These are phyloP conservation scores for Solanum sejunctum DNA, from an alignment of 257 asterid species.

Conservation along the genomic window DNA sequence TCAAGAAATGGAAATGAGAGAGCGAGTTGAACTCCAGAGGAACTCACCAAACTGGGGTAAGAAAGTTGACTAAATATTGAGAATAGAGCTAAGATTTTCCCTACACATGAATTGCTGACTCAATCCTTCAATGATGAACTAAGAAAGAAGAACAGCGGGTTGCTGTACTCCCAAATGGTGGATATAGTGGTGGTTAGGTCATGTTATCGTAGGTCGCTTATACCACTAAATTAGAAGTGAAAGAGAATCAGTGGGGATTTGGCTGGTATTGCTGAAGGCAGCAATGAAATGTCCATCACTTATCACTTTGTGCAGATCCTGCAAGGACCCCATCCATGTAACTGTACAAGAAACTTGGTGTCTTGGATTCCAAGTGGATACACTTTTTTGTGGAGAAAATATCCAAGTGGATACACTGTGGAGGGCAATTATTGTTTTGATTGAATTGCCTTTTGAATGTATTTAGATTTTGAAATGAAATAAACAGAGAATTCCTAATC, in stretches of 20 bases:
- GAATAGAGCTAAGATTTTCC: conserved; percentile 66
- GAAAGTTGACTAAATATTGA: conserved; percentile 48
- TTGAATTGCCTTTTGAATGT: background rate
- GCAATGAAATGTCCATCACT: background rate
- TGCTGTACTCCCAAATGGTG: conserved; percentile 32
- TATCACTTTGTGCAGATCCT: background rate
- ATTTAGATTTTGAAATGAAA: background rate
- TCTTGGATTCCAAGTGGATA: background rate
- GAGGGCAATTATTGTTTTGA: background rate
- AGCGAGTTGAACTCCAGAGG: conserved; percentile 31
- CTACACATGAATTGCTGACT: conserved; percentile 75
- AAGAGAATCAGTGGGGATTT: background rate
- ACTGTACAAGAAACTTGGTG: background rate
- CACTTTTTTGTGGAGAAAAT: background rate
- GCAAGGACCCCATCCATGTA: background rate
- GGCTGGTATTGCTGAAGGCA: background rate
- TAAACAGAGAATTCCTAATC: background rate
- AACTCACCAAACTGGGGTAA: conserved; percentile 33
- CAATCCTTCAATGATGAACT: conserved; percentile 50
- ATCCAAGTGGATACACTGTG: background rate
- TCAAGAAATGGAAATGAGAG: conserved; percentile 1
- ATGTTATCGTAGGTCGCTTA: conserved; percentile 74
- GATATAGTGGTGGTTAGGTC: conserved; percentile 61
- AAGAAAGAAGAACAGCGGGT: conserved; percentile 47
- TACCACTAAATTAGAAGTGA: conserved; percentile 64